phyloP scores from a whole-genome alignment of 1,284 basidiomycete genomes.

The Ustilago nuda region DNA sequence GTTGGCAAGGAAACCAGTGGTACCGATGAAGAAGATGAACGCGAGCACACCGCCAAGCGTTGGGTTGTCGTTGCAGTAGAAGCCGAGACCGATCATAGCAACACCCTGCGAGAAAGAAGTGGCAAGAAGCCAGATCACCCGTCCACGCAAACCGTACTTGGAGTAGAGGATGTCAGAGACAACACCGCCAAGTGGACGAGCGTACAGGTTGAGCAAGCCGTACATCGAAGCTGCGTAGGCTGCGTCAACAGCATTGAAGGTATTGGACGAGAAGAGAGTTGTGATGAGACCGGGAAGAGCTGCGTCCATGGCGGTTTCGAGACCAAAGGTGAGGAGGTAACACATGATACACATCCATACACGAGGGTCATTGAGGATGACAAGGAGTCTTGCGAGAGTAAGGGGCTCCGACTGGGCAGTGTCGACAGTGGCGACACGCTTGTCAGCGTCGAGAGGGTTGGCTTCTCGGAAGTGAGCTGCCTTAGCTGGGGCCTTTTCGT shows the following conservation, averaged over 20 bases:
- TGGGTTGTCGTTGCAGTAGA: slow-evolving; percentile 71
- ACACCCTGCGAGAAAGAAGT: slow-evolving; percentile 73
- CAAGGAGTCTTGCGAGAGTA: slow-evolving; percentile 69
- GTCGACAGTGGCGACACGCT: slow-evolving; percentile 67
- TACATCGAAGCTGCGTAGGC: slow-evolving; percentile 71
- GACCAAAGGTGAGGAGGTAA: slow-evolving; percentile 73
- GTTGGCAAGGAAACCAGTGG: slow-evolving; percentile 61
- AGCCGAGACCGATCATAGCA: slow-evolving; percentile 72
- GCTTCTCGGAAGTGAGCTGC: slow-evolving; percentile 61
- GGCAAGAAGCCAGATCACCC: slow-evolving; percentile 73
- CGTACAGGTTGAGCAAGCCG: slow-evolving; percentile 74
- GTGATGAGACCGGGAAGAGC: slow-evolving; percentile 74
- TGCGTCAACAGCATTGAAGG: slow-evolving; percentile 74
- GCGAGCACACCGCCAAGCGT: slow-evolving; percentile 55
- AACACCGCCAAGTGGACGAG: slow-evolving; percentile 74
- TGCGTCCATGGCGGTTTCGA: slow-evolving; percentile 75
- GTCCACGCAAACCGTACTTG: slow-evolving; percentile 72
- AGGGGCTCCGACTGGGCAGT: slow-evolving; percentile 74
- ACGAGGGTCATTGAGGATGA: slow-evolving; percentile 72
- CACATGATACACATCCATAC: slow-evolving; percentile 76
- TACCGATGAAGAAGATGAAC: slow-evolving; percentile 61
- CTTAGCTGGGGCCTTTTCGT: slow-evolving; percentile 57
- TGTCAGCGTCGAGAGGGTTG: slow-evolving; percentile 42
- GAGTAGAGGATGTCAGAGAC: slow-evolving; percentile 73
- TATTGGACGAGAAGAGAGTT: slow-evolving; percentile 68